Evolutionary conservation across 805 yeast genomes (phyloP).

Genomic region (Metschnikowia hibisci): DNA sequence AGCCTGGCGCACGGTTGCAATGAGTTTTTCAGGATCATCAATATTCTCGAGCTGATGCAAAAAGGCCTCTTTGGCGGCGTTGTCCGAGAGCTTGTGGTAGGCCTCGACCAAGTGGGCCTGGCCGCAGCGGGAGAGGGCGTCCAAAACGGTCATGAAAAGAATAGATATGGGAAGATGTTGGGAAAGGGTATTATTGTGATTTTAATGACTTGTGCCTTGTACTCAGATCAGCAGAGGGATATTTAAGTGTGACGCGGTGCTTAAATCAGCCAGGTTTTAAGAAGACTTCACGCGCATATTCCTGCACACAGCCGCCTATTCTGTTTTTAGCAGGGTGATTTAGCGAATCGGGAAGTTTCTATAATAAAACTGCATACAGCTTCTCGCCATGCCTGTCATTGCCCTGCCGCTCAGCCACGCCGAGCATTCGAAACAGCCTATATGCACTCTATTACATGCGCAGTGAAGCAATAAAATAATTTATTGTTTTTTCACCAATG

Average conservation of each 20-base stretch:
- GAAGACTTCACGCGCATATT: conserved; percentile 2
- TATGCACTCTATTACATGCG: no score
- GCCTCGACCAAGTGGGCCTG: conserved; percentile 53
- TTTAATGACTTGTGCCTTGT: background rate
- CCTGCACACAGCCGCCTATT: background rate
- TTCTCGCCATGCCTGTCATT: no score
- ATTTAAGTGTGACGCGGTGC: background rate
- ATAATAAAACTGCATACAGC: background rate
- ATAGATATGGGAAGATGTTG: background rate
- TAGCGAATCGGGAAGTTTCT: conserved; percentile 12
- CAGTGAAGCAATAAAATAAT: no score
- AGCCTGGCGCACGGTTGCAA: conserved; percentile 45
- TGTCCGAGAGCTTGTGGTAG: conserved; percentile 36
- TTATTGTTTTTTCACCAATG: no score
- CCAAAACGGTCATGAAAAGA: background rate
- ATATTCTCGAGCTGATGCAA: conserved; percentile 40
- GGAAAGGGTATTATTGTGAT: background rate
- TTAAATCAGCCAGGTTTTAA: background rate
- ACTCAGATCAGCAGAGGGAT: background rate
- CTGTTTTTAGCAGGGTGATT: conserved; percentile 16
- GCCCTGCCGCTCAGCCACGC: background rate
- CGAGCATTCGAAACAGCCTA: background rate
- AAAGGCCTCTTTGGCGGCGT: conserved; percentile 30
- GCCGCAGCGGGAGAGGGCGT: conserved; percentile 18
- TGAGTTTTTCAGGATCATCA: conserved; percentile 39